Conservation (phyloP, 2,329 filamentous ascomycete species). For the Fusarium pininemorale region DNA sequence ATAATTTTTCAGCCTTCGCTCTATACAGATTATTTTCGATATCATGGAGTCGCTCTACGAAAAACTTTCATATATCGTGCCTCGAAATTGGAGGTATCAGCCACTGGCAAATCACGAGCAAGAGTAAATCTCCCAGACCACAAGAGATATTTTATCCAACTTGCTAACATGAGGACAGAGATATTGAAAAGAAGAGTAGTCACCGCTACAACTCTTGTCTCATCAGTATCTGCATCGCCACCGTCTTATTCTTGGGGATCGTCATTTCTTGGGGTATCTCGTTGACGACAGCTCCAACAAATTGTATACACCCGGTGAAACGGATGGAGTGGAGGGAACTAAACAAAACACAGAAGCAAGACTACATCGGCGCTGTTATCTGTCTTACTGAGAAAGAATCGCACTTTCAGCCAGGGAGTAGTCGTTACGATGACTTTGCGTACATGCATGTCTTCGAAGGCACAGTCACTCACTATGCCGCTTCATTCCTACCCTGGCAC, state of each 20-base stretch:
- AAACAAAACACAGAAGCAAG: neutral
- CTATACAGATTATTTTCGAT: neutral
- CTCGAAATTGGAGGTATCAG: neutral
- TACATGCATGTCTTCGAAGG: neutral
- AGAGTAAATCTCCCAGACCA: neutral
- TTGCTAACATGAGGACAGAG: neutral
- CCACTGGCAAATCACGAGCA: neutral
- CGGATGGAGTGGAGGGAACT: neutral
- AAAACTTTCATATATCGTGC: neutral
- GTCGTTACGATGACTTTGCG: neutral
- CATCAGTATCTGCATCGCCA: neutral
- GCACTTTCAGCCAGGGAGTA: neutral
- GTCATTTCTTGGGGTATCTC: neutral
- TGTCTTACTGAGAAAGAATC: neutral
- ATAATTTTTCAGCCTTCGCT: no score
- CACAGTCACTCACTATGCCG: neutral
- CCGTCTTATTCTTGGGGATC: neutral
- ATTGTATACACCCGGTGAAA: neutral
- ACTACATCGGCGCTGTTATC: neutral
- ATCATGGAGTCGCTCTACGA: neutral
- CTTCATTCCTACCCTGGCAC: neutral
- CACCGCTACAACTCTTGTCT: neutral
- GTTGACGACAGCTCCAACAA: neutral
- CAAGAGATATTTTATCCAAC: no score
- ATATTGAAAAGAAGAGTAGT: fast-evolving